Percentiles rank a stretch among this genome's conserved stretches.
Conservation (phyloP, 805 yeast genomes). For the Saccharomyces kudriavzevii region DNA sequence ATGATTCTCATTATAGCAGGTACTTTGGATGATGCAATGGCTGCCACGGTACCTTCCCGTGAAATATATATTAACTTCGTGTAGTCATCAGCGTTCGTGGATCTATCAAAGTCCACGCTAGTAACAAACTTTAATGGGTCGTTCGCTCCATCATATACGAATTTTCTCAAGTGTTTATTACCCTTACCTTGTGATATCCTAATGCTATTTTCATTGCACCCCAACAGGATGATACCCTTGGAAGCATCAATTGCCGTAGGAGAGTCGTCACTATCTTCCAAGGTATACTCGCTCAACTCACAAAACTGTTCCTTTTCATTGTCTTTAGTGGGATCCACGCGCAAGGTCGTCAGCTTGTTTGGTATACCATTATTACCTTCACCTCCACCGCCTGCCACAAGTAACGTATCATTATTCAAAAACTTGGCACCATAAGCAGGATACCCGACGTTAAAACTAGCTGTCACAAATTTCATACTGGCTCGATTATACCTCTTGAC, state of each 20-base stretch:
- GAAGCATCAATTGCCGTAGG: conserved; percentile 68
- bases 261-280: conserved; percentile 64
- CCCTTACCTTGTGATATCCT: conserved; percentile 48
- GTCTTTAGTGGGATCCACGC: conserved; percentile 38
- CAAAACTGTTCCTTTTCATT: conserved; percentile 38
- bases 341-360: conserved; percentile 63
- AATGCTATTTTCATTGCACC: conserved; percentile 63
- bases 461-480: conserved; percentile 19
- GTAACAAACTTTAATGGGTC: conserved; percentile 51
- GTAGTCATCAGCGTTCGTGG: conserved; percentile 49
- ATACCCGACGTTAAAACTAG: conserved; percentile 40
- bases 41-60: conserved; percentile 50
- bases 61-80: conserved; percentile 51
- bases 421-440: conserved; percentile 80
- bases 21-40: conserved; percentile 55
- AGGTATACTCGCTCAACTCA: conserved; percentile 49
- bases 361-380: conserved; percentile 90
- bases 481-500: neutral
- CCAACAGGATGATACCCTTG: conserved; percentile 47
- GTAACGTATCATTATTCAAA: conserved; percentile 46
- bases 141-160: conserved; percentile 29
- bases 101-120: conserved; percentile 48
- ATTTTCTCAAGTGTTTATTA: conserved; percentile 67
- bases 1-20: conserved; percentile 59
- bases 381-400: conserved; percentile 92